Percentiles rank a stretch among this genome's conserved stretches.
These are phyloP conservation scores for Seminavis robusta DNA, from an alignment of 108 stramenopile species.

Conservation along the genomic window DNA sequence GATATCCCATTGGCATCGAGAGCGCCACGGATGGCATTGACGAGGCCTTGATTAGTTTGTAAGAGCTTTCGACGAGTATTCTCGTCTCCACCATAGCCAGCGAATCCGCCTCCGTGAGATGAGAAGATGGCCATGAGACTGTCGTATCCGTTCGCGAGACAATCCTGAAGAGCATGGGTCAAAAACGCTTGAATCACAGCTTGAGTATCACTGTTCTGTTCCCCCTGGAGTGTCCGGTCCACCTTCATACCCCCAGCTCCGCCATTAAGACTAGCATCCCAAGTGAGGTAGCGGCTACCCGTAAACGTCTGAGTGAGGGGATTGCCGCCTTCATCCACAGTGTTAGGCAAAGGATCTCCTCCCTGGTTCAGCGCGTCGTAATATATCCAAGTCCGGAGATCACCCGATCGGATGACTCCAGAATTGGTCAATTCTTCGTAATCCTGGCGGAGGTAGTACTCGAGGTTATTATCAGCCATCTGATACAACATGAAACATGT, in stretches of 20 bases:
- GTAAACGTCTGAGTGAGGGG: not conserved
- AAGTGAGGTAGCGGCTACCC: not conserved
- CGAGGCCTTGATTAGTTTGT: conserved; percentile 5
- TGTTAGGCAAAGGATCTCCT: conserved; percentile 9
- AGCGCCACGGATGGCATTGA: conserved; percentile 6
- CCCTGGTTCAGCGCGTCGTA: conserved; percentile 8
- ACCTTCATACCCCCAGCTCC: too few relatives aligned
- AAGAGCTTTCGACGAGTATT: conserved; percentile 7
- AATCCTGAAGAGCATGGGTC: conserved; percentile 7
- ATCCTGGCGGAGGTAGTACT: conserved; percentile 28
- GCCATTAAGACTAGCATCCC: too few relatives aligned
- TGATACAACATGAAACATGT: conserved; percentile 24
- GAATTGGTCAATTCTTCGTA: conserved; percentile 18
- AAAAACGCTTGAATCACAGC: conserved; percentile 1
- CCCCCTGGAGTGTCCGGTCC: not conserved
- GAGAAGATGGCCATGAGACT: conserved; percentile 15
- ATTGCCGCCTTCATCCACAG: conserved; percentile 7
- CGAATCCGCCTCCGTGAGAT: conserved; percentile 20
- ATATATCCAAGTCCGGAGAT: conserved; percentile 21
- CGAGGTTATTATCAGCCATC: conserved; percentile 29
- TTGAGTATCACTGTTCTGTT: not conserved
- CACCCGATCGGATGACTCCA: not conserved
- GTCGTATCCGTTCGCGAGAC: conserved; percentile 9
- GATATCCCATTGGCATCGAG: conserved; percentile 6
- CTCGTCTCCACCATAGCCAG: conserved; percentile 30